These are phyloP conservation scores for Rasamsonia emersonii DNA, from an alignment of 2,329 filamentous ascomycete genomes.

Conservation along the genomic window DNA sequence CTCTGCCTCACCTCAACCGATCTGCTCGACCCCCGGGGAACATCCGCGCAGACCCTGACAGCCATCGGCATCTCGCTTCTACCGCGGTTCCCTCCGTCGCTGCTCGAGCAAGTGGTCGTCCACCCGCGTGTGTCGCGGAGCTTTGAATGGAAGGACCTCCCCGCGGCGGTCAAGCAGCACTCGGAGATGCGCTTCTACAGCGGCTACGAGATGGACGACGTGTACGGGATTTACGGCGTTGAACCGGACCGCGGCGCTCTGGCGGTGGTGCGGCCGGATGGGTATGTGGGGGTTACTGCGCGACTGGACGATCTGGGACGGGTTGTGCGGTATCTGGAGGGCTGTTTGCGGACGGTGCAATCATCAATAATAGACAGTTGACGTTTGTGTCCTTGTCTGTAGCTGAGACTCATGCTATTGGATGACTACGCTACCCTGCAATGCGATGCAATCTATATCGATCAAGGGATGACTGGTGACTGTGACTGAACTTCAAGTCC, in stretches of 20 bases:
- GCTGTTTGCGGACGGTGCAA: too few species aligned
- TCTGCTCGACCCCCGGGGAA: slow-evolving; percentile 21
- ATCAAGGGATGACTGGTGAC: too few species aligned
- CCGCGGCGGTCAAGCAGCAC: slow-evolving; percentile 20
- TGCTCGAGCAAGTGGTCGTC: slow-evolving; percentile 27
- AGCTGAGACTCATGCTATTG: too few species aligned
- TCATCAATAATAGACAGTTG: too few species aligned
- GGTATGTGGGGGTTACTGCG: slow-evolving; percentile 27
- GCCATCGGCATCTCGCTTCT: slow-evolving; percentile 15
- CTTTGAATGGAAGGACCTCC: slow-evolving; percentile 27
- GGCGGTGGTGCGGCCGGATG: slow-evolving; percentile 31
- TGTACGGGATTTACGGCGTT: slow-evolving; percentile 29
- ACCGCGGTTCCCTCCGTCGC: slow-evolving; percentile 16
- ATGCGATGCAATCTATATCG: too few species aligned
- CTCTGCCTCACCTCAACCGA: slow-evolving; percentile 27
- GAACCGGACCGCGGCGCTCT: slow-evolving; percentile 20
- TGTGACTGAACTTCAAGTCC: too few species aligned
- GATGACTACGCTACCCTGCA: too few species aligned
- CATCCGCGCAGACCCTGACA: slow-evolving; percentile 17
- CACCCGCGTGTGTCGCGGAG: slow-evolving; percentile 20
- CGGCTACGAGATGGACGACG: slow-evolving; percentile 25
- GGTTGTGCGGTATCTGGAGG: too few species aligned
- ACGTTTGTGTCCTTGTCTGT: too few species aligned
- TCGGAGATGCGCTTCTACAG: slow-evolving; percentile 30
- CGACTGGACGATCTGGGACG: too few species aligned